Evolutionary conservation across 2,329 filamentous ascomycete genomes (phyloP), one percentile per base, ranked within the genome.

Genomic region (Hyphodiscus sp.): DNA sequence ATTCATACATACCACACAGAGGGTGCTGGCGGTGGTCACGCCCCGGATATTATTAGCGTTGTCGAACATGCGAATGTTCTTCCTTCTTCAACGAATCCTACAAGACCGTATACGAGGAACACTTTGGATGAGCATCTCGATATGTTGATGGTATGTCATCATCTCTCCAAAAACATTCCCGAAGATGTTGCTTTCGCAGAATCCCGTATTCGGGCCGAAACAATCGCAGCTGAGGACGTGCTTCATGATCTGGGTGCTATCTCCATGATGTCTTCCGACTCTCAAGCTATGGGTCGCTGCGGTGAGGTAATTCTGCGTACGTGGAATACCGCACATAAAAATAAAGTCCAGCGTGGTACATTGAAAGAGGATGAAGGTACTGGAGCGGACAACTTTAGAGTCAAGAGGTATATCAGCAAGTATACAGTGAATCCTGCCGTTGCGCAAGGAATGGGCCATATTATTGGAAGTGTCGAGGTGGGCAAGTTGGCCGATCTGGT

Each of bases 61-160:
- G 92, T 96, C 11, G 90, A 95, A 70, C 86, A 91, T 65, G 72
- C 81, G 47, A 94, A 97, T 67, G 91, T 97, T 1, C 80, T 97
- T 0, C 92, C 92, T 0, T 90, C 86, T 5, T 92, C 86, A 46
- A 97, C 92, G 0, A 97, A 96, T 69, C 92, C 92, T 0, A 97
- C 92, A 1, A 79, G 91, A 1, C 92, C 92, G 0, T 96, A 85
- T 71, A 97, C 92, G 1, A 77, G 79, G 60, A 96, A 97, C 74
- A 97, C 92, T 0, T 80, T 97, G 0, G 92, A 96, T 67, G 92
- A 97, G 71, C 92, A 97, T 72, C 81, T 96, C 15, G 92, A 97
- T 73, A 97, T 97, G 92, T 76, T 96, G 46, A 96, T 96, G 92
- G 90, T 96, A 41, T 97, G 92, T 75, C 92, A 97, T 70, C 92